Evolutionary conservation across 1,139 yeast species (phyloP).

Genomic region (Saccharomyces hybrid): DNA sequence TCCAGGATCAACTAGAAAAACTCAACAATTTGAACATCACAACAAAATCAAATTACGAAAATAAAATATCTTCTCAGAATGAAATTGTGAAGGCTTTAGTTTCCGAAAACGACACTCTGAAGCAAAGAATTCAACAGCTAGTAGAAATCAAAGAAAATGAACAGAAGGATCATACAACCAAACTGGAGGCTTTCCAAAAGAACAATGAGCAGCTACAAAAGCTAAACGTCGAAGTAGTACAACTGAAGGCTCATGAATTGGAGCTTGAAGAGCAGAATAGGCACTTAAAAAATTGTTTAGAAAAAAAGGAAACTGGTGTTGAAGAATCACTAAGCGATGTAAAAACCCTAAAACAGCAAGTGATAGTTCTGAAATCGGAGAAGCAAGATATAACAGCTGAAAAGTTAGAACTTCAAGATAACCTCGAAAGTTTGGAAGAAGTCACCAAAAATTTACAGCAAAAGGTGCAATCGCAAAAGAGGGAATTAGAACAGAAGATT

Average conservation of each 20-base stretch:
- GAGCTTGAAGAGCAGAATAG: slow-evolving; percentile 30
- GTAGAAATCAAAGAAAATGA: slow-evolving; percentile 15
- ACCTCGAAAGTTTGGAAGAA: slow-evolving; percentile 16
- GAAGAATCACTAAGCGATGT: slow-evolving; percentile 19
- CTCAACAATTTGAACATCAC: slow-evolving; percentile 4
- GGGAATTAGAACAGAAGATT: slow-evolving; percentile 4
- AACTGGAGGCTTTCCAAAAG: slow-evolving; percentile 17
- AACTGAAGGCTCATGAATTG: slow-evolving; percentile 28
- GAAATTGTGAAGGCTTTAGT: slow-evolving; percentile 19
- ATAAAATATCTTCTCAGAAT: slow-evolving; percentile 25
- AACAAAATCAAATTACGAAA: slow-evolving; percentile 22
- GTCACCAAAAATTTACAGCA: slow-evolving; percentile 13
- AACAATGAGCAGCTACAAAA: slow-evolving; percentile 27
- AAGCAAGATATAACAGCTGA: slow-evolving; percentile 21
- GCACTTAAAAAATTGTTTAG: slow-evolving; percentile 15
- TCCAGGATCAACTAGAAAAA: slow-evolving; percentile 1
- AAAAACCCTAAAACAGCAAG: slow-evolving; percentile 17
- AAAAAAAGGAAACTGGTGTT: slow-evolving; percentile 13
- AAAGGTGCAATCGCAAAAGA: slow-evolving; percentile 8
- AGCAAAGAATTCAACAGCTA: slow-evolving; percentile 15
- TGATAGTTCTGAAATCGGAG: slow-evolving; percentile 18
- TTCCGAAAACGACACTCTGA: slow-evolving; percentile 23
- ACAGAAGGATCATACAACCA: slow-evolving; percentile 14
- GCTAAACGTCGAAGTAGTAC: slow-evolving; percentile 28
- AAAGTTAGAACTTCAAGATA: slow-evolving; percentile 25